Percentiles rank a stretch among this genome's conserved stretches.
Evolutionary conservation across 108 stramenopile genomes (phyloP).

Genomic region (Nitzschia putrida): DNA sequence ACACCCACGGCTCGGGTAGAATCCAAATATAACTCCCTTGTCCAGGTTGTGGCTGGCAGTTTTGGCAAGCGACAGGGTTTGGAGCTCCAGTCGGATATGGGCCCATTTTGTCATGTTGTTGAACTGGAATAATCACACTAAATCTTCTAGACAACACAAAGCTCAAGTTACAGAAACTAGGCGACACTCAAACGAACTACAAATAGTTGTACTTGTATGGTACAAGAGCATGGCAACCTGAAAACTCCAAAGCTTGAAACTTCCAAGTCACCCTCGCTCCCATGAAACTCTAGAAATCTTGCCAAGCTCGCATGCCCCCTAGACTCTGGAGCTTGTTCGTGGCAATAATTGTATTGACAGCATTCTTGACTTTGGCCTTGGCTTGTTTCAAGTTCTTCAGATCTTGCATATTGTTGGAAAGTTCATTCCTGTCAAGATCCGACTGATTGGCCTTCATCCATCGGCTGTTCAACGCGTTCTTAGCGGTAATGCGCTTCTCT

Average conservation of each 20-base stretch:
- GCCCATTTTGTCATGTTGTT: conserved; percentile 68
- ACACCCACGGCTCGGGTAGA: conserved; percentile 5
- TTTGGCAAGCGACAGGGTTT: conserved; percentile 73
- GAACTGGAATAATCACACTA: conserved; percentile 12
- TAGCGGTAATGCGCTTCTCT: conserved; percentile 65
- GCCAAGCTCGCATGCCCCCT: conserved; percentile 32
- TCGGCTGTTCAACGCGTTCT: conserved; percentile 64
- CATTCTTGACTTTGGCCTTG: conserved; percentile 46
- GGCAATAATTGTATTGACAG: conserved; percentile 40
- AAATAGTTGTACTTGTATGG: too few relatives aligned
- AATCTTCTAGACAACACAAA: not conserved
- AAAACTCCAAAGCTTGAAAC: too few relatives aligned
- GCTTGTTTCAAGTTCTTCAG: conserved; percentile 41
- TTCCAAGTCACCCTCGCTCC: too few relatives aligned
- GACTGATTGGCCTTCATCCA: conserved; percentile 66
- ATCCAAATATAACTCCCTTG: conserved; percentile 35
- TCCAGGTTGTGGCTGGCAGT: conserved; percentile 52
- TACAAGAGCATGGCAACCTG: too few relatives aligned
- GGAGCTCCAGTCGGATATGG: conserved; percentile 61
- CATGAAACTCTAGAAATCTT: conserved; percentile 25
- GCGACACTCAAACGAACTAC: too few relatives aligned
- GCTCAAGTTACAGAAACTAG: not conserved
- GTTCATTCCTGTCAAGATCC: conserved; percentile 23
- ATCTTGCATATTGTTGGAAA: conserved; percentile 46
- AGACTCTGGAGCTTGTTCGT: conserved; percentile 51